Evolutionary conservation across 306 rosid species (phyloP), one percentile per base, ranked within the genome.

Genomic region (Senna tora): DNA sequence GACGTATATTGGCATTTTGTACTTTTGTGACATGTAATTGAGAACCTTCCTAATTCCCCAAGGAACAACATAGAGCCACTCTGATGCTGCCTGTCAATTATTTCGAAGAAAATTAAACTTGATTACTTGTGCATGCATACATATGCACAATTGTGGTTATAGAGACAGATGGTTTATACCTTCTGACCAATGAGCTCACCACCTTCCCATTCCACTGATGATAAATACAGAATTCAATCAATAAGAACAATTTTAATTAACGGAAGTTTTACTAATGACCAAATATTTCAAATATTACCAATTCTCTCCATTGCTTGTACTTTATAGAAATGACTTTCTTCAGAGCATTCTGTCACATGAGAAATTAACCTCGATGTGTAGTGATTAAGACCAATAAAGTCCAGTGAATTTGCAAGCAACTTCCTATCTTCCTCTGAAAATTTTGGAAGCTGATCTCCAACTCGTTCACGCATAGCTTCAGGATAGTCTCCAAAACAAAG

Each of bases 51-150:
- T 80, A 13, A 93, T 50, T 69, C 98, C 98, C 98, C 98, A 93
- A 46, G 98, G 98, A 90, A 93, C 97, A 71, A 89, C 79, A 77
- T 90, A 90, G 69, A 93, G 92, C 98, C 97, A 93, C 65, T 93
- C 97, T 39, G 98, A 93, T 77, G 98, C 98, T 47, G 98, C 98
- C 98, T 90, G 92, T 78, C 72, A 81, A 25, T 72, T 64, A 67
- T 63, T 57, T 60, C n/a, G 22, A 12, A 47, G 20, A 43, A 76
- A 16, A 71, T 60, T 15, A 76, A 50, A 55, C 42, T 60, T 21
- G 33, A 69, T 50, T 30, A 41, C 53, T n/a, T 25, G 9, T 67
- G 33, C 17, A 47, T 19, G 75, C 25, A 14, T 14, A 63, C 69
- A 19, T 54, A 42, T 17, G 59, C 38, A 43, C 56, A 50, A 70